Evolutionary conservation across 108 stramenopile species (phyloP).

Genomic region (Nannochloropsis oceanica): DNA sequence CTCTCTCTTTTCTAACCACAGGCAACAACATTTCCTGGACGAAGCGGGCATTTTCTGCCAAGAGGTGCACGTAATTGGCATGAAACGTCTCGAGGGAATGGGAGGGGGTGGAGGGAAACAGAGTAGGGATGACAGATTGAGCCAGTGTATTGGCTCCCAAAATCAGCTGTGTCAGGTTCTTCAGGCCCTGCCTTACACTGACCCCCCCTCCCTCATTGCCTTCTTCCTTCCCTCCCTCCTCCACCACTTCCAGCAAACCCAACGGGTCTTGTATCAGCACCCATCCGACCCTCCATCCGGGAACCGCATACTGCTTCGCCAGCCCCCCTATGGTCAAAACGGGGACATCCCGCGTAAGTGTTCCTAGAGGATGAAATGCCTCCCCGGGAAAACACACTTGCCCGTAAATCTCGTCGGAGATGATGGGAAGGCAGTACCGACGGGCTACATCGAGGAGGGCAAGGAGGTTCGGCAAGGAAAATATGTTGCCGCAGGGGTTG

Average conservation of each 20-base stretch:
- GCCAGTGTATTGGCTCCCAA: constrained; percentile 60
- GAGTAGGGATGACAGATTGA: constrained; percentile 55
- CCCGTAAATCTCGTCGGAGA: constrained; percentile 87
- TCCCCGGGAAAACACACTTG: constrained; percentile 51
- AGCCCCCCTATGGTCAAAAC: constrained; percentile 67
- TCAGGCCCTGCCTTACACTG: constrained; percentile 50
- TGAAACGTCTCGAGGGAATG: constrained; percentile 47
- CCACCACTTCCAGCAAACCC: not conserved
- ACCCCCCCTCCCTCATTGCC: not conserved
- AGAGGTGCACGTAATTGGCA: constrained; percentile 33
- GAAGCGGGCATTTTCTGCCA: constrained; percentile 53
- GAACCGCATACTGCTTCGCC: constrained; percentile 79
- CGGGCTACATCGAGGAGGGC: constrained; percentile 49
- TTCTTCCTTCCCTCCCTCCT: no score
- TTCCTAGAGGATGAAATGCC: constrained; percentile 54
- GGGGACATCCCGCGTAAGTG: constrained; percentile 51
- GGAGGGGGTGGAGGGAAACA: constrained; percentile 42
- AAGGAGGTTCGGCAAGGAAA: constrained; percentile 51
- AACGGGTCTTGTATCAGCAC: constrained; percentile 51
- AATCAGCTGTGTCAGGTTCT: constrained; percentile 57
- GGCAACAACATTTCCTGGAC: constrained; percentile 40
- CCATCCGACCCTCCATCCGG: constrained; percentile 82
- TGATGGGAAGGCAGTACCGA: constrained; percentile 49
- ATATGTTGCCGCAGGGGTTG: constrained; percentile 80
- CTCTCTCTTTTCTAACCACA: constrained; percentile 29